Percentiles rank a stretch among this genome's conserved stretches.
Evolutionary conservation across 2,329 filamentous ascomycete species (phyloP).

Genomic region (Colletotrichum limetticola): DNA sequence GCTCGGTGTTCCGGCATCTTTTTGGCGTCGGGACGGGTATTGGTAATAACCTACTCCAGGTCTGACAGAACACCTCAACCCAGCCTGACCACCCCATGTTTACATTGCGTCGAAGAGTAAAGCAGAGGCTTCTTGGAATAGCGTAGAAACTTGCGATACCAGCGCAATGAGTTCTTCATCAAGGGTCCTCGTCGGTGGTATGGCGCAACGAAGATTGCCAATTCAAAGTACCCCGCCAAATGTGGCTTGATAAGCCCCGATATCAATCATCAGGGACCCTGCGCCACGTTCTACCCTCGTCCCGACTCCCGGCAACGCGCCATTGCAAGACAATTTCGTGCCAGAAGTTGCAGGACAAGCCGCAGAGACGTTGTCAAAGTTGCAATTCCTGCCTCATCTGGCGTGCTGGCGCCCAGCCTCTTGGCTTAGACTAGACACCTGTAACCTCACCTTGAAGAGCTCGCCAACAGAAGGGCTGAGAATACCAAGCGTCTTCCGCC

Average conservation of each 20-base stretch:
- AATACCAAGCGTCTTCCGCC: not conserved
- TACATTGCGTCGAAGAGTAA: not conserved
- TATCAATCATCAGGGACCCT: conserved; percentile 12
- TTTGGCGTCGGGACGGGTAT: conserved; percentile 23
- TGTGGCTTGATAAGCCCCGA: conserved; percentile 25
- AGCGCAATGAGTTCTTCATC: not conserved
- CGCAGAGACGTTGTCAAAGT: conserved; percentile 24
- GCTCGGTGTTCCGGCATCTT: conserved; percentile 31
- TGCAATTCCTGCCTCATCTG: conserved; percentile 33
- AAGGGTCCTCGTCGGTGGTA: conserved; percentile 2
- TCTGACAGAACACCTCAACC: not conserved
- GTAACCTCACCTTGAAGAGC: conserved; percentile 8
- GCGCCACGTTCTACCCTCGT: conserved; percentile 20
- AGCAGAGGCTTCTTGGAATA: not conserved
- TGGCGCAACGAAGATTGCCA: conserved; percentile 3
- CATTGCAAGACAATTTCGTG: not conserved
- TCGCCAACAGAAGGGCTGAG: conserved; percentile 10
- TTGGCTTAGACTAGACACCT: conserved; percentile 25
- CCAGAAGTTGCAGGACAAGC: not conserved
- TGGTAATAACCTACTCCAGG: conserved; percentile 4
- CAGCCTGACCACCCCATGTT: not conserved
- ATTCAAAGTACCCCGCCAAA: conserved; percentile 29
- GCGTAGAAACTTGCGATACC: not conserved
- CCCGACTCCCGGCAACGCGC: not conserved
- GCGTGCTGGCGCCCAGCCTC: conserved; percentile 33